phyloP scores from a whole-genome alignment of 345 rosid species.

The Kandelia obovata region DNA sequence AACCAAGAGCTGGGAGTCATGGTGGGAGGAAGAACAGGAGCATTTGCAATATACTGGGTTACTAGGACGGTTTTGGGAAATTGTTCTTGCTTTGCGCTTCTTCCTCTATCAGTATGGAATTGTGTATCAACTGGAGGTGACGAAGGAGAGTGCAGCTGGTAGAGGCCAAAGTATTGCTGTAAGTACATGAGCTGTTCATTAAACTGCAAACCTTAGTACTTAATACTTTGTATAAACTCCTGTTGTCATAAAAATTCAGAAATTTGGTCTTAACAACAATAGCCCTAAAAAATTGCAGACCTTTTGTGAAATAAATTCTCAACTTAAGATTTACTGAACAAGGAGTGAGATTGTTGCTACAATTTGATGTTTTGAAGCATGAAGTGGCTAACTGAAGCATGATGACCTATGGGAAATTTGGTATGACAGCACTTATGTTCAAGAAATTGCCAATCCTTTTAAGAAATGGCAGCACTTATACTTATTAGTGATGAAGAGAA shows the following conservation, averaged over 20 bases:
- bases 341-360: background rate
- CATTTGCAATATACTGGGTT: slow-evolving; percentile 74
- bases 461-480: too few relatives aligned
- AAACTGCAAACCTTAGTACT: background rate
- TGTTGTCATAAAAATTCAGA: too few relatives aligned
- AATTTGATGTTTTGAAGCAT: background rate
- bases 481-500: too few relatives aligned
- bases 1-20: slow-evolving; percentile 94
- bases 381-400: background rate
- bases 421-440: background rate
- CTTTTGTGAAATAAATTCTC: background rate
- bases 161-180: slow-evolving; percentile 62
- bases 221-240: too few relatives aligned
- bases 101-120: slow-evolving; percentile 84
- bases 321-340: background rate
- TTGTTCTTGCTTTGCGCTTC: slow-evolving; percentile 70
- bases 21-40: slow-evolving; percentile 99
- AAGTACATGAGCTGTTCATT: slow-evolving; percentile 24
- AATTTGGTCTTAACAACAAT: too few relatives aligned
- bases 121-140: slow-evolving; percentile 70
- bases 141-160: slow-evolving; percentile 50
- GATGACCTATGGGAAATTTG: background rate
- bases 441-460: too few relatives aligned
- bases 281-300: background rate
- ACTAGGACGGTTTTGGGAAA: slow-evolving; percentile 69